Conservation (phyloP, 352 stramenopile species). For the Phytopythium ostracodes region DNA sequence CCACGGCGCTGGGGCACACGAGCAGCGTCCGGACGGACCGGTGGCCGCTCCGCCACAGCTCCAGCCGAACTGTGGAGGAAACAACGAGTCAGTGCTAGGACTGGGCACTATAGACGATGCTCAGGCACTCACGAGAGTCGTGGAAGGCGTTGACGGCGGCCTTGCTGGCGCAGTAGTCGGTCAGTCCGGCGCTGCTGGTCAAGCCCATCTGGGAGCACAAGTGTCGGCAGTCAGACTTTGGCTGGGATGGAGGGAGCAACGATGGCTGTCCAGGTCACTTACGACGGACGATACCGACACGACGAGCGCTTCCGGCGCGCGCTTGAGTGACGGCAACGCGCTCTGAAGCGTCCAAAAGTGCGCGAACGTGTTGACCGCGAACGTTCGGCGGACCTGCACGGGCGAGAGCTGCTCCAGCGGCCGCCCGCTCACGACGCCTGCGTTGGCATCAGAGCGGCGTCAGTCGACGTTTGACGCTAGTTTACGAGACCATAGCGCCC, state of each 20-base stretch:
- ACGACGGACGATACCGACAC: conserved; percentile 78
- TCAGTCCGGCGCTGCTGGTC: conserved; percentile 50
- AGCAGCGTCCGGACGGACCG: conserved; percentile 63
- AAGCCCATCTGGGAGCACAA: conserved; percentile 48
- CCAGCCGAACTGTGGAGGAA: conserved; percentile 51
- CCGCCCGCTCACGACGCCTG: conserved; percentile 42
- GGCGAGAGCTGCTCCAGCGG: conserved; percentile 34
- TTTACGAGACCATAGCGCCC: no score
- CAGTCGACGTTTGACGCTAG: not conserved
- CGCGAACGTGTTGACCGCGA: conserved; percentile 58
- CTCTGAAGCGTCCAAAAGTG: conserved; percentile 74
- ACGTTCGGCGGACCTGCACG: conserved; percentile 43
- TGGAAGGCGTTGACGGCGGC: conserved; percentile 71
- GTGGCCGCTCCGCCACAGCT: conserved; percentile 58
- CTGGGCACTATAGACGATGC: not conserved
- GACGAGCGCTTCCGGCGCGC: conserved; percentile 37
- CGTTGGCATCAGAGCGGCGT: not conserved
- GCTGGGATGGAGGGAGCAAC: not conserved
- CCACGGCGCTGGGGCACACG: conserved; percentile 65
- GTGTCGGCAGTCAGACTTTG: not conserved
- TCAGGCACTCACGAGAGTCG: conserved; percentile 44
- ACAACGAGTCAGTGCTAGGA: not conserved
- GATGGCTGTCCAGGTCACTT: not conserved
- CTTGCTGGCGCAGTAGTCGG: conserved; percentile 81
- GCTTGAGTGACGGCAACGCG: conserved; percentile 63